Percentiles rank a stretch among this genome's conserved stretches.
These are phyloP conservation scores for Saposhnikovia divaricata DNA, from an alignment of 129 eudicot genomes.

Conservation along the genomic window DNA sequence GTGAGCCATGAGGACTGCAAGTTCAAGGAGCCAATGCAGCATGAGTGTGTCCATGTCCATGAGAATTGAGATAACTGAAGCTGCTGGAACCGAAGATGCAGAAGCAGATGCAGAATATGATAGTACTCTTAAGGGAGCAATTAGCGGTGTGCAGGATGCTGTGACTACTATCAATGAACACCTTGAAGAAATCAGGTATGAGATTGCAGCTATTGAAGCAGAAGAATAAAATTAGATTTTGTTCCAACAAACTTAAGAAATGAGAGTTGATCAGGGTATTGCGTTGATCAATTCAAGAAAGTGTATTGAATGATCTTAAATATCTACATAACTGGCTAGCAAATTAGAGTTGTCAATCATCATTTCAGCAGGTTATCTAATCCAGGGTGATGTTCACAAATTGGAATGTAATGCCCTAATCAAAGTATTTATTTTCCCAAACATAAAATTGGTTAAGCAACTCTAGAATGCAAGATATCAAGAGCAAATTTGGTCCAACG, in stretches of 20 bases:
- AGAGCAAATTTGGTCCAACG: not conserved
- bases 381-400: not conserved
- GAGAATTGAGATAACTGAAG: slow-evolving; percentile 91
- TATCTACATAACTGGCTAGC: not conserved
- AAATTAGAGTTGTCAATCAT: not conserved
- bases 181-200: slow-evolving; percentile 86
- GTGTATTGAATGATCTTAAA: not conserved
- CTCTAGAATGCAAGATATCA: not conserved
- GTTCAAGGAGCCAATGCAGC: slow-evolving; percentile 47
- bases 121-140: slow-evolving; percentile 76
- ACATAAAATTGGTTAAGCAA: not conserved
- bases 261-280: too few relatives aligned
- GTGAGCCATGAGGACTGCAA: slow-evolving; percentile 88
- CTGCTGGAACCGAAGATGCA: slow-evolving; percentile 97
- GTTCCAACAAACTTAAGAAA: not conserved
- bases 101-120: slow-evolving; percentile 95
- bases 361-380: not conserved
- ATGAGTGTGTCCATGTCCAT: slow-evolving; percentile 85
- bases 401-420: not conserved
- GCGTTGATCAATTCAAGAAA: too few relatives aligned
- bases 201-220: slow-evolving; percentile 76
- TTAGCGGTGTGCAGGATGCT: slow-evolving; percentile 83
- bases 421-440: not conserved
- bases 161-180: slow-evolving; percentile 72
- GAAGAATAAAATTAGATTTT: slow-evolving; percentile 16